These are phyloP conservation scores for Ballota nigra DNA, from an alignment of 257 asterid genomes.

Conservation along the genomic window DNA sequence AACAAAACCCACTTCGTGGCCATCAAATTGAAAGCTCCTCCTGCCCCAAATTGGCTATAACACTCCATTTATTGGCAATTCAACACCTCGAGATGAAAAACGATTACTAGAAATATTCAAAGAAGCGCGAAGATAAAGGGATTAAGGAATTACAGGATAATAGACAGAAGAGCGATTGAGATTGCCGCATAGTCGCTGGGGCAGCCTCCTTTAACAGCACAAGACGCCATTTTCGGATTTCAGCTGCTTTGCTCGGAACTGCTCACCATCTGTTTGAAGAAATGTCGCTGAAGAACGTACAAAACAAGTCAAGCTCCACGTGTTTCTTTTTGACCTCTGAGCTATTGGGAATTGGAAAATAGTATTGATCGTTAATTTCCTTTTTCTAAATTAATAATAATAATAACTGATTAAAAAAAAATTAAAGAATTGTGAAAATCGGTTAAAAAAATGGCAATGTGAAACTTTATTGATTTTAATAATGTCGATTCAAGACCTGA, in stretches of 20 bases:
- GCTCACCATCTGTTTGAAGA: conserved; percentile 34
- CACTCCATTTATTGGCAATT: neutral
- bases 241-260: conserved; percentile 28
- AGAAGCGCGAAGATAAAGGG: neutral
- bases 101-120: neutral
- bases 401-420: neutral
- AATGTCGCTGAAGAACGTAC: conserved; percentile 17
- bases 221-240: conserved; percentile 51
- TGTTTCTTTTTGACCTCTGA: conserved; percentile 11
- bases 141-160: conserved; percentile 46
- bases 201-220: conserved; percentile 79
- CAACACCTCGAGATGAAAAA: neutral
- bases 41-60: neutral
- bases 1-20: conserved; percentile 10
- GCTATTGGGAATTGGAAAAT: neutral
- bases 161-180: conserved; percentile 53
- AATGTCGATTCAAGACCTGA: too few relatives aligned
- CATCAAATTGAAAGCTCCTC: neutral
- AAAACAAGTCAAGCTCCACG: conserved; percentile 23
- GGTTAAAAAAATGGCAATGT: neutral
- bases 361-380: neutral
- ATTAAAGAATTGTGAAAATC: neutral
- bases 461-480: too few relatives aligned
- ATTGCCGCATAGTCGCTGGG: conserved; percentile 77
- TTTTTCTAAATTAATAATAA: neutral